phyloP scores from a whole-genome alignment of 768 basidiomycete genomes.

The Termitomyces bulborhizus region DNA sequence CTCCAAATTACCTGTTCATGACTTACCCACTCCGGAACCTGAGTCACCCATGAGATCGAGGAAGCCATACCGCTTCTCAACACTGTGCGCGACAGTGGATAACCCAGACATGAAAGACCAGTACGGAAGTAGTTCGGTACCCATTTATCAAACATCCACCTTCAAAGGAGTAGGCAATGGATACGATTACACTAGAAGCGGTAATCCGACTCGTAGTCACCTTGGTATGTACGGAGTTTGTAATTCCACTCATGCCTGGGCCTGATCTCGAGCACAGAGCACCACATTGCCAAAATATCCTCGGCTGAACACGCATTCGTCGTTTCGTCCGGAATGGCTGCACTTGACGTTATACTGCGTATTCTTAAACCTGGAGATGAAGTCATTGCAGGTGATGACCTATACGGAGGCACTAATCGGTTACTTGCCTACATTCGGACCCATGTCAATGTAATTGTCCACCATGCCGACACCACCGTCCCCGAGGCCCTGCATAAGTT shows the following conservation, averaged over 20 bases:
- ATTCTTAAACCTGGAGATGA: conserved; percentile 94
- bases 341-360: conserved; percentile 90
- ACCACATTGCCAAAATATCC: conserved; percentile 96
- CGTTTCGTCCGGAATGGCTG: conserved; percentile 97
- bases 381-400: conserved; percentile 92
- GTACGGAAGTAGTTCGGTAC: conserved; percentile 88
- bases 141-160: conserved; percentile 97
- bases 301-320: conserved; percentile 85
- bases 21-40: conserved; percentile 77
- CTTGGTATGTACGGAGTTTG: conserved; percentile 51
- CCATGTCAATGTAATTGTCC: conserved; percentile 83
- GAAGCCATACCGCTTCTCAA: conserved; percentile 84
- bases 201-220: conserved; percentile 94
- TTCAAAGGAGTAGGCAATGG: conserved; percentile 90
- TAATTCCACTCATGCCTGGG: conserved; percentile 2
- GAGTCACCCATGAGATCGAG: conserved; percentile 65
- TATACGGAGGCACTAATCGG: conserved; percentile 97
- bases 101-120: conserved; percentile 92
- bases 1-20: conserved; percentile 30
- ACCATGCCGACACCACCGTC: conserved; percentile 91
- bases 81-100: conserved; percentile 86
- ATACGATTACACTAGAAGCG: conserved; percentile 93
- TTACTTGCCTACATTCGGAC: conserved; percentile 83
- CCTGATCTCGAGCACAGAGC: conserved; percentile 49
- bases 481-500: conserved; percentile 54